These are phyloP conservation scores for Stephanodiscus minutulus DNA, from an alignment of 108 stramenopile genomes.

Conservation along the genomic window DNA sequence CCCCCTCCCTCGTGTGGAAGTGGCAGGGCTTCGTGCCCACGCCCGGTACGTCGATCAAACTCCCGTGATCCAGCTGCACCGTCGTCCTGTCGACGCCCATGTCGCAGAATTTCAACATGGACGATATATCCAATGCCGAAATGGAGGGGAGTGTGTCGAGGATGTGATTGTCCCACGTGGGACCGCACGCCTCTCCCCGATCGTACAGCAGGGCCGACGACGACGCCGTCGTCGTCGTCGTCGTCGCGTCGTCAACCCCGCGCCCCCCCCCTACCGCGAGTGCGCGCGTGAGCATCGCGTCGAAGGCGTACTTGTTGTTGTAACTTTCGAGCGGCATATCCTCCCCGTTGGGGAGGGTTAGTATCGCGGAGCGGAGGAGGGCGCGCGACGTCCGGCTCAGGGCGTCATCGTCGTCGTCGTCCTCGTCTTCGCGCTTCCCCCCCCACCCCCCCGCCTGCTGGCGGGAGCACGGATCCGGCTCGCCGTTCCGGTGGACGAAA, in stretches of 20 bases:
- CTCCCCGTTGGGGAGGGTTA: not conserved
- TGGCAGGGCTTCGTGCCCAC: conserved; percentile 62
- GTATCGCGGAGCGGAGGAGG: conserved; percentile 8
- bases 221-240: not conserved
- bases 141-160: conserved; percentile 4
- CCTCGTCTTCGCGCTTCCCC: not conserved
- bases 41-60: conserved; percentile 46
- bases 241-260: conserved; percentile 33
- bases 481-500: conserved; percentile 77
- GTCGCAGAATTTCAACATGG: conserved; percentile 62
- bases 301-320: conserved; percentile 68
- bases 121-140: conserved; percentile 13
- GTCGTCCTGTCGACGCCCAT: conserved; percentile 69
- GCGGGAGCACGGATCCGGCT: conserved; percentile 59
- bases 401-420: not conserved
- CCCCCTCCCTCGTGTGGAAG: conserved; percentile 83
- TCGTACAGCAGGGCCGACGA: conserved; percentile 4
- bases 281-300: conserved; percentile 61
- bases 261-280: too few species aligned
- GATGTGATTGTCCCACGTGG: conserved; percentile 33
- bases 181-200: conserved; percentile 20
- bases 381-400: conserved; percentile 17
- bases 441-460: too few species aligned
- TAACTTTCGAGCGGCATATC: conserved; percentile 19
- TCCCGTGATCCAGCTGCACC: conserved; percentile 70